A percentile compares a stretch with the other conserved stretches of the same genome.
These are phyloP conservation scores for Argentina anserina DNA, from an alignment of 306 rosid species.

Conservation along the genomic window DNA sequence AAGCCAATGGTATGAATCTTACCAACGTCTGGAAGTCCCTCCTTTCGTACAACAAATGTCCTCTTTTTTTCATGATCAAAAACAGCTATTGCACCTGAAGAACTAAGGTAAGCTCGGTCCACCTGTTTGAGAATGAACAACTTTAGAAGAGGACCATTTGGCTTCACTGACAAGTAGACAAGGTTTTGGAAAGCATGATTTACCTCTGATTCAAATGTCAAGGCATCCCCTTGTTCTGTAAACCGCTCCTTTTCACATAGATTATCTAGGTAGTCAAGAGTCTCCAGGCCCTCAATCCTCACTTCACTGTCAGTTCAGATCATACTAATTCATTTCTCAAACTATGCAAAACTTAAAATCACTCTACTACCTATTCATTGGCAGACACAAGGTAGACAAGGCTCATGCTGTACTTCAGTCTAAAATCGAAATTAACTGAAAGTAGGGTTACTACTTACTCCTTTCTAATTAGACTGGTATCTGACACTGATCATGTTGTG, in stretches of 20 bases:
- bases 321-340: slow-evolving; percentile 15
- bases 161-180: not conserved
- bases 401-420: not conserved
- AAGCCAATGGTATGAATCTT: slow-evolving; percentile 14
- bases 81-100: slow-evolving; percentile 50
- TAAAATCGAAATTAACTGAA: slow-evolving; percentile 1
- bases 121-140: slow-evolving; percentile 40
- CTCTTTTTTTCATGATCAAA: slow-evolving; percentile 80
- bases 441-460: not conserved
- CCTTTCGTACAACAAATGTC: slow-evolving; percentile 56
- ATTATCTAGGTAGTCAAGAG: slow-evolving; percentile 81
- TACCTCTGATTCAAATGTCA: slow-evolving; percentile 96
- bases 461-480: not conserved
- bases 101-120: slow-evolving; percentile 77
- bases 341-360: not conserved
- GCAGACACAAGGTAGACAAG: not conserved
- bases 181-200: slow-evolving; percentile 2
- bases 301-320: slow-evolving; percentile 61
- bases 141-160: not conserved
- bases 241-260: slow-evolving; percentile 59
- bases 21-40: slow-evolving; percentile 89
- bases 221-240: slow-evolving; percentile 88
- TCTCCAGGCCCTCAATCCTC: slow-evolving; percentile 90
- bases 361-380: not conserved
- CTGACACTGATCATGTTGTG: not conserved